Evolutionary conservation across 2,329 filamentous ascomycete species (phyloP).

Genomic region (Tolypocladium endophyticum): DNA sequence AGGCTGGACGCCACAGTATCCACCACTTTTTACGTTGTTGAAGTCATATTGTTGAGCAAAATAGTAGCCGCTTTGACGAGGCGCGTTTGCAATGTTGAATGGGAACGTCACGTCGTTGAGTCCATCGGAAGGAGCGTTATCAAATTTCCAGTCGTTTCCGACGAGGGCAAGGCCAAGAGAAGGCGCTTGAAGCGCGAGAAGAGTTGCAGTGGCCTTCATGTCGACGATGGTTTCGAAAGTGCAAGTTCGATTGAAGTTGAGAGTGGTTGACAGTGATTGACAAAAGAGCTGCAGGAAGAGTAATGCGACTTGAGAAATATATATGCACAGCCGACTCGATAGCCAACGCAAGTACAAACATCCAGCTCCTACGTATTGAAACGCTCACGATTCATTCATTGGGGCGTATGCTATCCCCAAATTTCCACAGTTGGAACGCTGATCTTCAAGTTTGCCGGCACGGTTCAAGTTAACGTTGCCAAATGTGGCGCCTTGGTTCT

Average conservation of each 20-base stretch:
- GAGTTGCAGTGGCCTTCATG: background rate
- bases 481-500: background rate
- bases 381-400: background rate
- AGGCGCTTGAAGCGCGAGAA: background rate
- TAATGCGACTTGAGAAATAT: too few species aligned
- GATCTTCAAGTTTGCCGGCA: background rate
- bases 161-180: background rate
- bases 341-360: too few species aligned
- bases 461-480: too few species aligned
- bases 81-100: constrained; percentile 9
- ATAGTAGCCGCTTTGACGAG: constrained; percentile 10
- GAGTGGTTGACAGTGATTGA: too few species aligned
- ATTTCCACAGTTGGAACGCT: background rate
- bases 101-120: constrained; percentile 11
- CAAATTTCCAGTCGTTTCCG: background rate
- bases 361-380: too few species aligned
- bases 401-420: background rate
- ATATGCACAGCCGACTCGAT: too few species aligned
- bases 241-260: background rate
- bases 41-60: constrained; percentile 13
- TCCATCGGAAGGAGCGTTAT: constrained; percentile 1
- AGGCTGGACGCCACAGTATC: constrained; percentile 12
- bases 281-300: too few species aligned
- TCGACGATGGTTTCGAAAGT: background rate
- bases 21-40: constrained; percentile 1